Percentiles rank a stretch among this genome's conserved stretches.
These are phyloP conservation scores for Nemania sp. DNA, from an alignment of 2,329 filamentous ascomycete species.

Conservation along the genomic window DNA sequence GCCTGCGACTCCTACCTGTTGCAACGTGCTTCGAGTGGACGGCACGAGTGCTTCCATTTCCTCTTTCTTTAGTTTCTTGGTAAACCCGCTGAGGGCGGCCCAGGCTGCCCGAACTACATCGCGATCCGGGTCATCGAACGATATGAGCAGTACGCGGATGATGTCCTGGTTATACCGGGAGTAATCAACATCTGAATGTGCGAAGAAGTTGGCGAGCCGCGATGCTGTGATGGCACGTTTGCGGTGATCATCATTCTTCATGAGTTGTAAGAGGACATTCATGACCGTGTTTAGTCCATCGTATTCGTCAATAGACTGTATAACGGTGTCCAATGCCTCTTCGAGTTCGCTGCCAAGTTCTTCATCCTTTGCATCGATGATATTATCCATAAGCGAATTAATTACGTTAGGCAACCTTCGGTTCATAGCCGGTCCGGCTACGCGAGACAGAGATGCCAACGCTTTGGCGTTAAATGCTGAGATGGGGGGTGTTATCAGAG, in stretches of 20 bases:
- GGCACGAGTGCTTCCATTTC: slow-evolving; percentile 95
- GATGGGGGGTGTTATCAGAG: slow-evolving; percentile 89
- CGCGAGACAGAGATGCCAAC: slow-evolving; percentile 90
- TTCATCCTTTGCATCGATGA: slow-evolving; percentile 82
- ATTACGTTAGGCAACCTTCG: slow-evolving; percentile 89
- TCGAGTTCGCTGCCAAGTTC: slow-evolving; percentile 78
- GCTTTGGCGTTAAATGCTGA: slow-evolving; percentile 95
- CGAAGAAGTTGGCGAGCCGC: slow-evolving; percentile 89
- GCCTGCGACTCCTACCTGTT: slow-evolving; percentile 89
- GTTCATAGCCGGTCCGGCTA: slow-evolving; percentile 91
- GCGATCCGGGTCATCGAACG: slow-evolving; percentile 87
- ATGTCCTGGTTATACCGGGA: slow-evolving; percentile 97
- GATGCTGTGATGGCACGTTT: slow-evolving; percentile 81
- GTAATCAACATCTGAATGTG: slow-evolving; percentile 83
- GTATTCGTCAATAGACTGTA: slow-evolving; percentile 93
- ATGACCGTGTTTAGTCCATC: slow-evolving; percentile 96
- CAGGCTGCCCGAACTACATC: slow-evolving; percentile 91
- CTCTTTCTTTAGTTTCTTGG: slow-evolving; percentile 91
- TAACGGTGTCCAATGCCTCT: slow-evolving; percentile 85
- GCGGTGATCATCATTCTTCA: slow-evolving; percentile 93
- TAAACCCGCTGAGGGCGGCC: slow-evolving; percentile 87
- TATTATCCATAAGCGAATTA: slow-evolving; percentile 93
- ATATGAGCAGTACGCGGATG: slow-evolving; percentile 88
- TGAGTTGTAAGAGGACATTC: slow-evolving; percentile 87
- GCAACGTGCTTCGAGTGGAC: slow-evolving; percentile 86